Evolutionary conservation across 2,329 filamentous ascomycete genomes (phyloP).

Genomic region (Geoglossum cookeanum): DNA sequence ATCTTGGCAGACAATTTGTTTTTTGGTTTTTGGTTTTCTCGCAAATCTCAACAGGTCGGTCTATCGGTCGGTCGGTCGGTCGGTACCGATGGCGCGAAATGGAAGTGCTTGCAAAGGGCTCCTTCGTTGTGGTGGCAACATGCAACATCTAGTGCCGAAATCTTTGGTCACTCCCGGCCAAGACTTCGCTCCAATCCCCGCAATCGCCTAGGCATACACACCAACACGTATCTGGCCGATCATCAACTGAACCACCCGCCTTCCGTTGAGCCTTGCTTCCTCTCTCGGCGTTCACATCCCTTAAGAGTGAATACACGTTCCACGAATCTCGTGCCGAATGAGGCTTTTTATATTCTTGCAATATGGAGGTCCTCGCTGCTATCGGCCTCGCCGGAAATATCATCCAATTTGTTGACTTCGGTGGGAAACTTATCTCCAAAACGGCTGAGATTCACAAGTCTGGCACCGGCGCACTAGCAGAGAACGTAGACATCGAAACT

Average conservation of each 20-base stretch:
- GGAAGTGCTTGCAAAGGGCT: too few species aligned
- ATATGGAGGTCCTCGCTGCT: constrained; percentile 1
- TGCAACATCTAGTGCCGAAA: neutral
- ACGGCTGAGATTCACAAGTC: constrained; percentile 1
- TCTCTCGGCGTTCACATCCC: neutral
- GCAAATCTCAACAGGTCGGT: too few species aligned
- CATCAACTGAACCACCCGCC: neutral
- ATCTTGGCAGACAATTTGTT: too few species aligned
- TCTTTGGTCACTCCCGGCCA: neutral
- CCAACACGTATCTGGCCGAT: neutral
- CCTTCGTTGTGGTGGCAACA: neutral
- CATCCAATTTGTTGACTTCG: constrained; percentile 5
- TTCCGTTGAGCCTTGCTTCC: neutral
- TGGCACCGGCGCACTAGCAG: neutral
- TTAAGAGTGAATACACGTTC: neutral
- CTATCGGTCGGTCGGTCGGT: too few species aligned
- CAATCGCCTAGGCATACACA: neutral
- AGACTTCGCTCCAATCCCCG: neutral
- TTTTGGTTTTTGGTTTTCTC: too few species aligned
- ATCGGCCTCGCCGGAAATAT: constrained; percentile 6
- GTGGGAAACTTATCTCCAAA: constrained; percentile 2
- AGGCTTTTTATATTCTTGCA: neutral
- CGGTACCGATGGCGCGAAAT: too few species aligned
- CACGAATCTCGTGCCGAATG: neutral
- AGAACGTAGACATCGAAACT: constrained; percentile 3